Evolutionary conservation across 139 green algal species (phyloP), one percentile per base, ranked within the genome.

Genomic region (Spirogloea muscicola): DNA sequence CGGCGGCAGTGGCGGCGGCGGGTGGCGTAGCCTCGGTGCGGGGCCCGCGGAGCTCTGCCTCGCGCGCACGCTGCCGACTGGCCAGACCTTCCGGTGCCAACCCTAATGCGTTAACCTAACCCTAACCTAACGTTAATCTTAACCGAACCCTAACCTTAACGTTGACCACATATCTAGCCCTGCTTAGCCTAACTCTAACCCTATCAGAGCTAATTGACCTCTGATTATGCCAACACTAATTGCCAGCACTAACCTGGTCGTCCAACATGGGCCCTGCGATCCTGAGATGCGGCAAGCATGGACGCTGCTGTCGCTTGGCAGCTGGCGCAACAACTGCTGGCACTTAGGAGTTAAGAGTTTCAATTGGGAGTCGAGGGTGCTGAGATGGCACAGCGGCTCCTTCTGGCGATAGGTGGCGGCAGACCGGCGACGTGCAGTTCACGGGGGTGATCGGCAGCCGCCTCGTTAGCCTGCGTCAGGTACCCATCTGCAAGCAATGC

Each of bases 61-160:
- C 6, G 18, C 39, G 21, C 41, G 57, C 10, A 71, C 62, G 7
- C 31, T 71, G 18, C 39, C 62, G 27, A 71, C 62, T 10, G 62
- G 62, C 25, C 62, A 71, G 29, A 71, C 40, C 5, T 71, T 71
- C 62, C 38, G 62, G 60, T 68, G 60, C 18, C n/a, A 4, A 39
- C 59, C 36, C 4, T 16, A 58, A 29, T 5, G 9, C 16, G 42
- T 33, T 27, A 52, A 5, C 1, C n/a, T 7, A 27, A 16, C 6
- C 10, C 31, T 3, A 38, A 4, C 37, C 21, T 3, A 41, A 0
- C 18, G 38, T 31, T 37, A 37, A 52, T 27, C 27, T 43, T 71
- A 7, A 2, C 18, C 4, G 6, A 21, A 40, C n/a, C n/a, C n/a
- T n/a, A n/a, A n/a, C n/a, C n/a, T n/a, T n/a, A n/a, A n/a, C n/a